Evolutionary conservation across 78 protist species (phyloP).

Genomic region (Creolimax fragrantissima): DNA sequence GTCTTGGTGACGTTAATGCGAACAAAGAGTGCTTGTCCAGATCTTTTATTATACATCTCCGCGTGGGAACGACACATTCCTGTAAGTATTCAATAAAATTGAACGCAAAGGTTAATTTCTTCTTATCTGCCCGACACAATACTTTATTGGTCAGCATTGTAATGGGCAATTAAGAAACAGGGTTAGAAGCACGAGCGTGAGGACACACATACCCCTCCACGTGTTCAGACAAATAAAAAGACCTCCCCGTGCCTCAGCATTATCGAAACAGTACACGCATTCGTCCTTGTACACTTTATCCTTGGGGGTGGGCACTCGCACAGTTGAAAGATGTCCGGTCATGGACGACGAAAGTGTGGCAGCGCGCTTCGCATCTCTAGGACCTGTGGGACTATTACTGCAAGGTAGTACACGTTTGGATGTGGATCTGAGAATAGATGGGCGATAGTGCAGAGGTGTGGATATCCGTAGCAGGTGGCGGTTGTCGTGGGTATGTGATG

Average conservation of each 20-base stretch:
- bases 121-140: not conserved
- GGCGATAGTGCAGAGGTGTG: too few relatives aligned
- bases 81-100: not conserved
- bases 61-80: not conserved
- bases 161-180: too few relatives aligned
- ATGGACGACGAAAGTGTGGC: not conserved
- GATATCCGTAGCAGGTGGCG: too few relatives aligned
- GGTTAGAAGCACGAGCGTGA: too few relatives aligned
- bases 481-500: too few relatives aligned
- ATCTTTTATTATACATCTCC: not conserved
- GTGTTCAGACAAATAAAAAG: constrained; percentile 44
- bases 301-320: not conserved
- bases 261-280: not conserved
- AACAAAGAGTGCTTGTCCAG: not conserved
- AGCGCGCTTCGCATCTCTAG: not conserved
- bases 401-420: too few relatives aligned
- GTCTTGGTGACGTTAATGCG: not conserved
- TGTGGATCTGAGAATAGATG: too few relatives aligned
- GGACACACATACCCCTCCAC: not conserved
- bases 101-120: not conserved
- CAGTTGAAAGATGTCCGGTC: not conserved
- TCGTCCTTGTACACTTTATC: not conserved
- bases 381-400: not conserved
- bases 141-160: not conserved
- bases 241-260: constrained; percentile 46